Base-by-base conservation (phyloP, 345 rosid genomes). In the Populus ilicifolia region DNA sequence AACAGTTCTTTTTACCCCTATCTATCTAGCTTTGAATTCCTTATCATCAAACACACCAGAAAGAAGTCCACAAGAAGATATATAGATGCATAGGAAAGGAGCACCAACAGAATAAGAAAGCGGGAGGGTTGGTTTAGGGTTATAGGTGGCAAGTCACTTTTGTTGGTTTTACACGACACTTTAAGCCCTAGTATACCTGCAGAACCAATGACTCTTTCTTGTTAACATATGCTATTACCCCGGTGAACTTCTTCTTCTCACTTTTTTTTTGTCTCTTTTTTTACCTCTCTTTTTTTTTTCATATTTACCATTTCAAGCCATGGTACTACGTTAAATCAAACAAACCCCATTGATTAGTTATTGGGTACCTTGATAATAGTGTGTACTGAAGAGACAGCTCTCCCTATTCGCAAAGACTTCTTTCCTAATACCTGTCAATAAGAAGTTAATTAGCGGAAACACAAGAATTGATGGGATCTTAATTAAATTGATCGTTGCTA, bases 111-210 rank as follows among this genome's bases (percentile, higher is more conserved):
- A 79, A 81, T 72, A 83, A 76, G 83, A 84, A 84, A 86, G 88
- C 80, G 80, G 86, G 29, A 46, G 64, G 87, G 85, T 86, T 72
- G 88, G 87, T 89, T 89, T 84, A 84, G 88, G 93, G 86, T 85
- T 90, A 78, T 83, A 83, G 94, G 85, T 89, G 89, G 78, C 64
- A 80, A 85, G 94, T 90, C 94, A 83, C 94, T 90, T 89, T 90
- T 86, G 87, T 89, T 89, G 89, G 82, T 83, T 90, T 86, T 82
- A 83, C 92, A 90, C 89, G 94, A 86, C 89, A 85, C 75, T 79
- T 79, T 73, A 82, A 75, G 75, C 80, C 83, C 43, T 38, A 43
- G 13, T 5, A 36, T n/a, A 36, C 48, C 48, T 85, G 81, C 81
- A 85, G 79, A 74, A 64, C 72, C 82, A 80, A 77, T 79, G 80